Percentiles rank a stretch among this genome's conserved stretches.
Conservation (phyloP, 768 basidiomycete species). For the Suillus cothurnatus region DNA sequence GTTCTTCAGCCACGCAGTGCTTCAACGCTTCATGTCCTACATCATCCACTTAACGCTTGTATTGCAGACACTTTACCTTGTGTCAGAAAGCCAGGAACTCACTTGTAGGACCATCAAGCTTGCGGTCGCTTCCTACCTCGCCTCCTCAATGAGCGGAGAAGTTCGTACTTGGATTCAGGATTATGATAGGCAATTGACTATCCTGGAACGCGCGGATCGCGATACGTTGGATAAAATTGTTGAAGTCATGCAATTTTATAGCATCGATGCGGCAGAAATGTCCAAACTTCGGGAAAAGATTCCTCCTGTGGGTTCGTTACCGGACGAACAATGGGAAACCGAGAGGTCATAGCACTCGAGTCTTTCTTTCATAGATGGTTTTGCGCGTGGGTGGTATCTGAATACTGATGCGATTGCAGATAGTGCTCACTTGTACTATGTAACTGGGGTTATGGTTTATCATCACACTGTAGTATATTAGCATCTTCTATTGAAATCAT, state of each 20-base stretch:
- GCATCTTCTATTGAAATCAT: neutral
- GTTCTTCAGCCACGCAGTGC: slow-evolving; percentile 7
- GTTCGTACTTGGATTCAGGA: neutral
- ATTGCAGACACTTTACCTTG: slow-evolving; percentile 21
- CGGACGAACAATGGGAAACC: neutral
- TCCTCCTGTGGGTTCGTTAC: neutral
- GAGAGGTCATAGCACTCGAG: neutral
- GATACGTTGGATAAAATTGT: neutral
- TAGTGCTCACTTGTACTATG: neutral
- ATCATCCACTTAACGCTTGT: slow-evolving; percentile 28
- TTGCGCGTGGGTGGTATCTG: neutral
- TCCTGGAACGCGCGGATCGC: neutral
- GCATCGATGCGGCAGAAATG: neutral
- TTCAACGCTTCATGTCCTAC: slow-evolving; percentile 25
- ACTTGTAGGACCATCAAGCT: neutral
- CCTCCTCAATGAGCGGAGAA: neutral
- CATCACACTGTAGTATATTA: neutral
- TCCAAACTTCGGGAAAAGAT: neutral
- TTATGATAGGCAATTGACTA: neutral
- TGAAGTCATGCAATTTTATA: neutral
- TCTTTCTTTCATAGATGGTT: neutral
- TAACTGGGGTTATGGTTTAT: neutral
- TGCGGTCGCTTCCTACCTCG: neutral
- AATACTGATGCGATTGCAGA: neutral
- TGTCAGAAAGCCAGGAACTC: neutral